Conservation (phyloP, 305 asterid species). For the Fraxinus xanthoxyloides region DNA sequence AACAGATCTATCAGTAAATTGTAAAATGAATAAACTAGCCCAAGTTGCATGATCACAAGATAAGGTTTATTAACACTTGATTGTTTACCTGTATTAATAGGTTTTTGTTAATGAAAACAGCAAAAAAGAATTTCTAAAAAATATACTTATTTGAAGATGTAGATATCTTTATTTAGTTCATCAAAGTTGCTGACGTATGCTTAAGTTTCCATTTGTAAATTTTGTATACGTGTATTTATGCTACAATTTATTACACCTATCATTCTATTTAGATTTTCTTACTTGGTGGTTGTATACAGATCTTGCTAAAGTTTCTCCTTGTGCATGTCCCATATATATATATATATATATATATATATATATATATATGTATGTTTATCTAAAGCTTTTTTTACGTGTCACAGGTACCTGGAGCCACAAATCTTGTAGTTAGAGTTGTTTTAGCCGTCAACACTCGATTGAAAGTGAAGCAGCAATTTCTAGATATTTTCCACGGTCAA, state of each 20-base stretch:
- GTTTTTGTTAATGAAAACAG: background rate
- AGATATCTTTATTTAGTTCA: background rate
- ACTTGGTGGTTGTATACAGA: background rate
- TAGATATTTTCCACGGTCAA: conserved; percentile 52
- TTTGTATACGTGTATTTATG: background rate
- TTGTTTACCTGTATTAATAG: too few relatives aligned
- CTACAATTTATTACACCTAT: background rate
- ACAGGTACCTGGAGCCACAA: conserved; percentile 64
- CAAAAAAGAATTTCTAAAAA: background rate
- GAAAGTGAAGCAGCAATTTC: conserved; percentile 60
- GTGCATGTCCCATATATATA: background rate
- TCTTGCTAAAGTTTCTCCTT: background rate
- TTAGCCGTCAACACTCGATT: conserved; percentile 43
- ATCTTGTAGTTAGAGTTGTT: conserved; percentile 68
- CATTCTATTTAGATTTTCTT: background rate
- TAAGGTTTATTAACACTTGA: too few relatives aligned
- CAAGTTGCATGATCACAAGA: too few relatives aligned
- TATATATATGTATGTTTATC: background rate
- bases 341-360: too few relatives aligned
- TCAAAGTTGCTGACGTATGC: background rate
- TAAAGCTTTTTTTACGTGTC: background rate
- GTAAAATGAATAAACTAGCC: too few relatives aligned
- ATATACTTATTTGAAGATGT: background rate
- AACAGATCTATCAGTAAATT: too few relatives aligned
- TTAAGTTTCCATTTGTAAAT: background rate